These are phyloP conservation scores for Pharnaceum exiguum DNA, from an alignment of 148 eudicot species.

Conservation along the genomic window DNA sequence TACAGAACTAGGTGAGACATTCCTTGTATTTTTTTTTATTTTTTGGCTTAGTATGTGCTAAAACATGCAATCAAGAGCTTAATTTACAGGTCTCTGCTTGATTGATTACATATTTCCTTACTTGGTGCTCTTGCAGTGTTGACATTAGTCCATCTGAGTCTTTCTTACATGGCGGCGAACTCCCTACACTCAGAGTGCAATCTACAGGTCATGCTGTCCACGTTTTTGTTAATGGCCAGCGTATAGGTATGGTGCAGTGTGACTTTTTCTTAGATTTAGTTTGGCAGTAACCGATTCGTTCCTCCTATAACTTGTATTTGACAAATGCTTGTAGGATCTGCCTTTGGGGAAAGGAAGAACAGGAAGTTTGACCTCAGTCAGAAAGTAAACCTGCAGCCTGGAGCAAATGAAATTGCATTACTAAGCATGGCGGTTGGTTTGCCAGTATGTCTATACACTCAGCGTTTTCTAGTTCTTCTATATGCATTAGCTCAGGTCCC, in stretches of 20 bases:
- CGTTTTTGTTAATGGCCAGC: constrained; percentile 79
- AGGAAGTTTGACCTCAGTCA: constrained; percentile 48
- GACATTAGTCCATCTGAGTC: constrained; percentile 68
- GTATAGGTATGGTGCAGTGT: constrained; percentile 46
- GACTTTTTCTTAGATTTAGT: neutral
- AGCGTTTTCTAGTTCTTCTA: neutral
- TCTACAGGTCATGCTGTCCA: constrained; percentile 86
- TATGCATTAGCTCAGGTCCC: neutral
- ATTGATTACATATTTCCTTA: neutral
- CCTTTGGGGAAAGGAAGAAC: constrained; percentile 60
- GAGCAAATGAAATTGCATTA: constrained; percentile 62
- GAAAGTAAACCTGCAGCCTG: constrained; percentile 58
- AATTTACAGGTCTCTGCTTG: neutral
- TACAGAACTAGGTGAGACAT: constrained; percentile 76
- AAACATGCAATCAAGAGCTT: neutral
- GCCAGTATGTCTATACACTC: constrained; percentile 46
- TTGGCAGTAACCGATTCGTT: neutral
- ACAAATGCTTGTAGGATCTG: constrained; percentile 49
- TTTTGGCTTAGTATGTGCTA: neutral
- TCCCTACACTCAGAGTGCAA: constrained; percentile 66
- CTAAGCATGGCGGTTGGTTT: constrained; percentile 91
- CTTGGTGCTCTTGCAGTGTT: constrained; percentile 41
- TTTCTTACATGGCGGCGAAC: constrained; percentile 61
- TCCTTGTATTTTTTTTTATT: neutral
- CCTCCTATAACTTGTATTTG: constrained; percentile 10